Conservation (phyloP, 306 rosid genomes). For the Styphnolobium japonicum region DNA sequence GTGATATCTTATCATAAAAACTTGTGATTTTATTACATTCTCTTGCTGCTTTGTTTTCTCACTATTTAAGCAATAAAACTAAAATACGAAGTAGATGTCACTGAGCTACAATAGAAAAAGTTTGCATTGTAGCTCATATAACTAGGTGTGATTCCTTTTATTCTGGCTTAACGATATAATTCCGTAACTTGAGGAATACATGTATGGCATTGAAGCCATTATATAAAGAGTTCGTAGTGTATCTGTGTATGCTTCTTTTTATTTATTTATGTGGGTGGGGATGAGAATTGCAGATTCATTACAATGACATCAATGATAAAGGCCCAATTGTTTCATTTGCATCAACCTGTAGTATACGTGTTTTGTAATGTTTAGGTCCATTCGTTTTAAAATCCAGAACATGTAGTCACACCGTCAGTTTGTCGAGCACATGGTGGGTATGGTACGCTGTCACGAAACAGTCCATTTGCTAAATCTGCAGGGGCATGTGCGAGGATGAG, state of each 20-base stretch:
- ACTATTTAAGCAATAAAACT: neutral
- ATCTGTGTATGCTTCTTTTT: neutral
- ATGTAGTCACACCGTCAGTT: slow-evolving; percentile 2
- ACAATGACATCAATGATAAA: neutral
- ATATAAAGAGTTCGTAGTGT: neutral
- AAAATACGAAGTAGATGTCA: neutral
- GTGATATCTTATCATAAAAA: neutral
- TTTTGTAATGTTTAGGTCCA: neutral
- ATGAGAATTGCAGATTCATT: neutral
- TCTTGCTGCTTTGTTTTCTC: neutral
- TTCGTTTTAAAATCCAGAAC: neutral
- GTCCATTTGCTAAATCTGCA: slow-evolving; percentile 26
- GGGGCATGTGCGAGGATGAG: slow-evolving; percentile 21
- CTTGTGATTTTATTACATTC: neutral
- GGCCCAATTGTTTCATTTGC: slow-evolving; percentile 3
- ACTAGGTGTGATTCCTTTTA: neutral
- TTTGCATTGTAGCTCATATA: neutral
- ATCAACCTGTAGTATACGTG: neutral
- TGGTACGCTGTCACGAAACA: slow-evolving; percentile 13
- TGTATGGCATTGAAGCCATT: neutral
- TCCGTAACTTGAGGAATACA: neutral
- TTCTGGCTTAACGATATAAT: neutral
- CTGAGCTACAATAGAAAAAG: neutral
- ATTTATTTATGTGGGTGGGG: neutral
- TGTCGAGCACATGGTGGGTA: slow-evolving; percentile 33